phyloP scores from a whole-genome alignment of 1,284 basidiomycete species.

The Ganoderma boninense region DNA sequence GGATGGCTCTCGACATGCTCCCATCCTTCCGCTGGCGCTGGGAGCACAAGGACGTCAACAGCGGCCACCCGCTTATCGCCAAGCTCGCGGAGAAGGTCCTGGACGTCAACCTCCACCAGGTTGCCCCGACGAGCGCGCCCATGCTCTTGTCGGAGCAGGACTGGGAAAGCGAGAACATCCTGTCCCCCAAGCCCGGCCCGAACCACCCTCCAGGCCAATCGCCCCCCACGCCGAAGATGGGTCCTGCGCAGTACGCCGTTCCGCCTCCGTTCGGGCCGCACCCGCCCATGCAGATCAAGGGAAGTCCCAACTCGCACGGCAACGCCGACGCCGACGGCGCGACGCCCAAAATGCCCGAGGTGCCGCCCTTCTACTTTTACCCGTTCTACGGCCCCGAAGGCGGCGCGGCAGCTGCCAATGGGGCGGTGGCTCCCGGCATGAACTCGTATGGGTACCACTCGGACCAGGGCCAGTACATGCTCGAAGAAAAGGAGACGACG shows the following conservation, averaged over 20 bases:
- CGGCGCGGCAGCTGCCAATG: conserved; percentile 44
- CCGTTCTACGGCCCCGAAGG: conserved; percentile 73
- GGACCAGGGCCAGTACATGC: conserved; percentile 66
- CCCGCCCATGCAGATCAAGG: conserved; percentile 24
- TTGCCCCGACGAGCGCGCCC: conserved; percentile 63
- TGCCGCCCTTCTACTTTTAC: conserved; percentile 61
- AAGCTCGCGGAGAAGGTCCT: conserved; percentile 81
- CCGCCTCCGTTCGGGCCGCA: conserved; percentile 29
- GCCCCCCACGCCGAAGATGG: conserved; percentile 38
- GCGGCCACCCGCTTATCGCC: conserved; percentile 81
- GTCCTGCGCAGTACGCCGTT: conserved; percentile 37
- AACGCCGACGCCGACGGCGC: conserved; percentile 38
- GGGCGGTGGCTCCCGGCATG: conserved; percentile 53
- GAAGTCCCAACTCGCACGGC: conserved; percentile 22
- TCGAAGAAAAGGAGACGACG: conserved; percentile 64
- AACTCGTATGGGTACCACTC: conserved; percentile 58
- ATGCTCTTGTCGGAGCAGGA: conserved; percentile 71
- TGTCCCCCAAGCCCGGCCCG: conserved; percentile 30
- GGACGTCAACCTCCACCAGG: conserved; percentile 67
- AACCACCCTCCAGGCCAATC: conserved; percentile 21
- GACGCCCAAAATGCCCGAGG: conserved; percentile 68
- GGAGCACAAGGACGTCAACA: conserved; percentile 81
- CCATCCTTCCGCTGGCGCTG: conserved; percentile 88
- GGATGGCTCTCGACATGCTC: conserved; percentile 84
- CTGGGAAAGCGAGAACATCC: conserved; percentile 65